Base-by-base conservation (phyloP, 2,329 filamentous ascomycete genomes). In the Colletotrichum sidae region DNA sequence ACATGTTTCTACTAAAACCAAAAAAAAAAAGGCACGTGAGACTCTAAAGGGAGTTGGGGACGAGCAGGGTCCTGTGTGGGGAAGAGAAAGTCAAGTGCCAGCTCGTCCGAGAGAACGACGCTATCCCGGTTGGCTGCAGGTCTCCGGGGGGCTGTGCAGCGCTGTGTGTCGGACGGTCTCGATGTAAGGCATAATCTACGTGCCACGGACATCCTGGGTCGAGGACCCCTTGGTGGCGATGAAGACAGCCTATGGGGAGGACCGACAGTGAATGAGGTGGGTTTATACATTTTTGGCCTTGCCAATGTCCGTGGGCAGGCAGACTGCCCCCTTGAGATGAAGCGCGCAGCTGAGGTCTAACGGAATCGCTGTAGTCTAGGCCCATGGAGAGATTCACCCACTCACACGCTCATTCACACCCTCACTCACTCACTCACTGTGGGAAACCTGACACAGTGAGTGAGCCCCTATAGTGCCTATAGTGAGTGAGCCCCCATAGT, bases 1-100 rank as follows among this genome's bases (percentile, higher is more conserved):
- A 62, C 41, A 65, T 62, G 57, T 53, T 65, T 65, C 62, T 56
- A n/a, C 57, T 46, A 47, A 56, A 55, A 50, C n/a, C 38, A 38
- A 39, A 35, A 46, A 39, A 35, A 46, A 46, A 10, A 11, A 41
- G 10, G 25, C 62, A 65, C 57, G 46, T 56, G 57, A 61, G 62
- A 62, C 39, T 42, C 46, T 25, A 55, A 56, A 50, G 34, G 46
- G 50, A 41, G 49, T 25, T 25, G 13, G 39, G 45, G 45, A 11
- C 13, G 13, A 9, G 38, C 58, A 62, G 52, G 57, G 58, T 42
- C 62, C 41, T 25, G 11, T 56, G 62, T 52, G 62, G 62, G 62
- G 62, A 52, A 35, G 9, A 13, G 13, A 51, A 37, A 51, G 49
- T 45, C 44, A 13, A 55, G 51, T 61, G 53, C 15, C 13, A 25